Base-by-base conservation (phyloP, 768 basidiomycete genomes). In the Podaxis mareebaensis region DNA sequence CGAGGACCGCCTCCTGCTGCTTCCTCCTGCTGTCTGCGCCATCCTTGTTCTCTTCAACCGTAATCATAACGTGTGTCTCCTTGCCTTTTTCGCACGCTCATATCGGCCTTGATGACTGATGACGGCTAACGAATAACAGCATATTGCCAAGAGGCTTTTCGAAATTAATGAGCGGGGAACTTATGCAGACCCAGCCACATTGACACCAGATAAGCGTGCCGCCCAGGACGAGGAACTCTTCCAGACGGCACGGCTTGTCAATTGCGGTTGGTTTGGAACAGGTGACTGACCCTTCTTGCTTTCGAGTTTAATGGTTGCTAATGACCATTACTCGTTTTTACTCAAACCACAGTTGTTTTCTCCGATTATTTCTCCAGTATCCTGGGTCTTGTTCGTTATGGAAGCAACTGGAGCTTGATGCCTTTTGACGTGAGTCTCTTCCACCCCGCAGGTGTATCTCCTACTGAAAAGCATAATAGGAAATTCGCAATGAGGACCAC, bases 11-110 rank as follows among this genome's bases (percentile, higher is more conserved):
- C 76, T 95, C 4, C 77, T 93, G 22, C 78, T 92, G 7, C 84
- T 94, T n/a, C 93, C 93, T 1, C 92, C 92, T 0, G 87, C 86
- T 0, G 85, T 87, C 57, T 86, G 88, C 63, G 85, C 82, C 3
- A 72, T 94, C n/a, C 80, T 95, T 22, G 83, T 94, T n/a, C 71
- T 93, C n/a, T 95, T 94, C 81, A 92, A 81, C 70, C 83, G 93
- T n/a, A 95, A 95, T 65, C 93, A 95, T 70, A 95, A 92, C 69
- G 92, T 93, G 66, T 65, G 88, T 74, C 12, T 17, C 44, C 3
- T 36, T 59, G 46, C 55, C 58, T 1, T 49, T 58, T 6, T 58
- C 40, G n/a, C 33, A 51, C 38, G 26, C 13, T 53, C 13, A 22
- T 24, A 38, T 51, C 48, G 33, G 5, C 13, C 3, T 42, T 57